Evolutionary conservation across 306 rosid species (phyloP).

Genomic region (Vicia faba): DNA sequence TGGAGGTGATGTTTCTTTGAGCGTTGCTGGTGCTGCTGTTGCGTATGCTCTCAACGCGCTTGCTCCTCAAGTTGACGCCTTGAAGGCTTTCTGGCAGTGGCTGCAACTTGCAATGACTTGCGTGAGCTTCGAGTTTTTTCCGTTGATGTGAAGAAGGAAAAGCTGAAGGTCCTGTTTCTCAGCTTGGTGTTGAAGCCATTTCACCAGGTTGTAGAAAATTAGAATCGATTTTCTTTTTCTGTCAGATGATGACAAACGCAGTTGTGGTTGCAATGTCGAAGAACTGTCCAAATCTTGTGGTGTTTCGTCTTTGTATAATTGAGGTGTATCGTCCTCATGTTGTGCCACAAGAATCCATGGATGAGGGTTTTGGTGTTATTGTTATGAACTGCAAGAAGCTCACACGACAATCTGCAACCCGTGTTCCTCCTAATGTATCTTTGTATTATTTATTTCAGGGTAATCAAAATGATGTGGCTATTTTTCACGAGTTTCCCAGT

Average conservation of each 20-base stretch:
- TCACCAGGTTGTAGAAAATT: slow-evolving; percentile 84
- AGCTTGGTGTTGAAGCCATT: slow-evolving; percentile 77
- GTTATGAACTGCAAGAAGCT: slow-evolving; percentile 93
- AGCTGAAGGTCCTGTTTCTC: slow-evolving; percentile 77
- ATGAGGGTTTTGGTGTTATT: slow-evolving; percentile 90
- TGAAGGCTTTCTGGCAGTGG: slow-evolving; percentile 86
- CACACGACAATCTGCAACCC: too few relatives aligned
- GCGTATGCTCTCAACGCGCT: too few relatives aligned
- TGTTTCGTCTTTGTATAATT: slow-evolving; percentile 89
- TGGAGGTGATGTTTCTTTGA: too few relatives aligned
- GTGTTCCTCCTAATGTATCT: too few relatives aligned
- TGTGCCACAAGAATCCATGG: slow-evolving; percentile 71
- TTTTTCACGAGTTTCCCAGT: too few relatives aligned
- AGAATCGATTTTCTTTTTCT: slow-evolving; percentile 71
- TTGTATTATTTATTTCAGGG: too few relatives aligned
- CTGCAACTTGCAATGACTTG: slow-evolving; percentile 77
- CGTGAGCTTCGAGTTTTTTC: slow-evolving; percentile 87
- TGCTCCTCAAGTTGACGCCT: too few relatives aligned
- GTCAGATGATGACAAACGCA: slow-evolving; percentile 83
- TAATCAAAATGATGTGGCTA: too few relatives aligned
- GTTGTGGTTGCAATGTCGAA: slow-evolving; percentile 88
- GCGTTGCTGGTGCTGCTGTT: too few relatives aligned
- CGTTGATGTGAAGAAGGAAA: slow-evolving; percentile 54
- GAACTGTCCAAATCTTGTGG: slow-evolving; percentile 81
- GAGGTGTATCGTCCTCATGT: slow-evolving; percentile 70